Evolutionary conservation across 495 filamentous ascomycete species (phyloP), one percentile per base, ranked within the genome.

Genomic region (Daldinia concentrica): DNA sequence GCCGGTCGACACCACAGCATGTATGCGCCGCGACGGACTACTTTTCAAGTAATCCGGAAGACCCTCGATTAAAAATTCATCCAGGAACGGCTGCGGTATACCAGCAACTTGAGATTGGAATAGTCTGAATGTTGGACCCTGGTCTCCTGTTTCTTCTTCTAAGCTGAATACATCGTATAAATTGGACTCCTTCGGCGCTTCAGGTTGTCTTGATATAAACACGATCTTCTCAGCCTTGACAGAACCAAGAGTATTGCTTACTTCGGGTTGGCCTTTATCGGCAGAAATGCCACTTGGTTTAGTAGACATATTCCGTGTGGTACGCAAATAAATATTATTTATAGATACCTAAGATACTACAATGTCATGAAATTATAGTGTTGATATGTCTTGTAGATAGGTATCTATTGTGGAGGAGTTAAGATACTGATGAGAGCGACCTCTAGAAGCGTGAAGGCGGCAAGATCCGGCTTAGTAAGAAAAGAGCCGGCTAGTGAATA

Each of bases 1-100:
- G 9, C 76, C 77, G 0, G 86, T 90, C 5, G 93, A 97, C 57
- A 97, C 82, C 32, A 97, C 74, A 50, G 96, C 78, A 67, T 93
- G 86, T 0, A 93, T 36, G 14, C 55, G 58, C 6, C 75, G 69
- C 19, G 58, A 68, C 6, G 75, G 64, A 3, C 63, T 62, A 12
- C 69, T 72, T 14, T 60, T 66, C n/a, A 86, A 66, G 56, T 83
- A 75, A 6, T 64, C 50, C 1, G 83, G 84, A 36, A 79, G 63
- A 7, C 57, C 64, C 29, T 66, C 57, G 24, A 80, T 61, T 15
- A 78, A 45, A 61, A 79, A 77, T 9, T 73, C 70, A 30, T 76
- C 45, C 0, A 79, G 71, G 17, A 79, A 71, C 4, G 73, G 55
- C 34, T 75, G 56, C 7, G 82, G 83, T n/a, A 84, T 65, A 4